Evolutionary conservation across 345 rosid species (phyloP), one percentile per base, ranked within the genome.

Genomic region (Turritis glabra): DNA sequence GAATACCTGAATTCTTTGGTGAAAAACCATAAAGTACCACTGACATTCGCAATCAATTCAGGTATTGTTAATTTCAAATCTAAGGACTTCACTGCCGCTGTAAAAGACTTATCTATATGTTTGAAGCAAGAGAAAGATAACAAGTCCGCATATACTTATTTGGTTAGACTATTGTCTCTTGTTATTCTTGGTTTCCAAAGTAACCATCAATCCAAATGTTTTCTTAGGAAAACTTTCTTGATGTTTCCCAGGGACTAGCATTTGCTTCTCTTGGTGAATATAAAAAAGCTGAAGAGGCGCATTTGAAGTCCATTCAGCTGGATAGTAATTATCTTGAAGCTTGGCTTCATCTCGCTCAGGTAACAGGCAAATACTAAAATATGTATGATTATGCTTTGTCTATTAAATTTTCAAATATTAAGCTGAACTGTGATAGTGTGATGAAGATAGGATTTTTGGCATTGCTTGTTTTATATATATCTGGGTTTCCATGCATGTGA

Each of bases 41-140:
- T 67, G 78, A 78, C 73, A 40, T 71, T 78, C 67, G n/a, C 67
- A 52, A 71, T 77, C 71, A 55, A 60, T 84, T 80, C 87, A 95
- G 99, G 99, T 77, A 91, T 91, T 64, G 89, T 95, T 61, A 88
- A 90, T 83, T 95, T 88, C 82, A 95, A 85, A 84, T 91, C 87
- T 62, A 95, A 90, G 85, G 97, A 90, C 87, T 95, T 87, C 71
- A 74, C 77, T 84, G 92, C 97, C 82, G 90, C 97, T 50, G 84
- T 90, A 76, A 84, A 85, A 48, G 99, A 95, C 81, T 79, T 95
- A 56, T 87, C 96, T 75, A 76, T 84, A 66, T 91, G 97, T 80
- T 81, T 95, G 85, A 82, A 82, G 85, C 85, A 90, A 78, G 99
- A 91, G 71, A 77, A 71, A 82, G 89, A 85, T 74, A 91, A 91